Percentiles rank a stretch among this genome's conserved stretches.
phyloP scores from a whole-genome alignment of 257 asterid species.

The Plectranthus barbatus region DNA sequence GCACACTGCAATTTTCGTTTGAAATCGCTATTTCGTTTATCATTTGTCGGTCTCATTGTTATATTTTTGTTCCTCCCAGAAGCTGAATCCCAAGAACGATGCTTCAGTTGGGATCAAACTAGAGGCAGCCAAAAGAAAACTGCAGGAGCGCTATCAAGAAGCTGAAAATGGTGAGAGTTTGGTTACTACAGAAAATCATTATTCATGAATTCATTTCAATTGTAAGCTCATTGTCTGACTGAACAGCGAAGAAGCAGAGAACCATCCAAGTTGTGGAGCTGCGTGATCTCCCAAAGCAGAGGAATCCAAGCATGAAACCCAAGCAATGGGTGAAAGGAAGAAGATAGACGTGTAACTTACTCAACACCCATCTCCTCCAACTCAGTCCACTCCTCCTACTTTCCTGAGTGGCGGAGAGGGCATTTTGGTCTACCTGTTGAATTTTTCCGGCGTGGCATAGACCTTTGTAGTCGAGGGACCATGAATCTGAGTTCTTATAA shows the following conservation, averaged over 20 bases:
- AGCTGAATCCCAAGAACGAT: conserved; percentile 32
- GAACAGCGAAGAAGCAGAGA: conserved; percentile 71
- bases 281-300: conserved; percentile 75
- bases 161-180: conserved; percentile 77
- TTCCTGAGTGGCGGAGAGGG: no score
- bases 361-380: no score
- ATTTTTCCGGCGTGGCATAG: conserved; percentile 16
- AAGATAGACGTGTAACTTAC: conserved; percentile 26
- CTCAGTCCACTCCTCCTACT: no score
- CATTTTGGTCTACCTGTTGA: background rate
- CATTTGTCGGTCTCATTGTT: background rate
- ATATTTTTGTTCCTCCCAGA: conserved; percentile 18
- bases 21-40: background rate
- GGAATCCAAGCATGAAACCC: conserved; percentile 46
- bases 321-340: conserved; percentile 61
- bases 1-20: conserved; percentile 2
- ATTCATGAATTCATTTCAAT: background rate
- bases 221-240: background rate
- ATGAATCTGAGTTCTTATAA: conserved; percentile 6
- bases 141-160: conserved; percentile 88
- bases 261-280: conserved; percentile 83
- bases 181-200: background rate
- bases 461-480: conserved; percentile 9
- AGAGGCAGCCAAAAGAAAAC: conserved; percentile 88
- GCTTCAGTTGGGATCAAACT: conserved; percentile 38